Evolutionary conservation across 805 yeast genomes (phyloP).

Genomic region (Candida cerambycidarum): DNA sequence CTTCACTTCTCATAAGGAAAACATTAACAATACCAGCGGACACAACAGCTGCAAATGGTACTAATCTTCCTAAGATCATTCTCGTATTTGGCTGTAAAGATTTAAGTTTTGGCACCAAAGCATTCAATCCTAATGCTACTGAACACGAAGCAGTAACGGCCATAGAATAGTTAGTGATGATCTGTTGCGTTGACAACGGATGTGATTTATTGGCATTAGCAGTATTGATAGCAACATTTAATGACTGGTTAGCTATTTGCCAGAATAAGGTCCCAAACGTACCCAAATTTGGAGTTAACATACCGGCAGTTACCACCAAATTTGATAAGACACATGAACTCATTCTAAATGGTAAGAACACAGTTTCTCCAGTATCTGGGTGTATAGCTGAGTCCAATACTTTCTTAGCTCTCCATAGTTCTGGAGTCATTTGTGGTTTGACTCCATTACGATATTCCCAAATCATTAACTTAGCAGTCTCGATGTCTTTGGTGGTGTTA

Average conservation of each 20-base stretch:
- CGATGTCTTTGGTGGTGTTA: conserved; percentile 63
- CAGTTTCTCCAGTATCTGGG: conserved; percentile 96
- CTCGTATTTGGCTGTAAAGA: conserved; percentile 67
- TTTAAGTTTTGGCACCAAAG: conserved; percentile 83
- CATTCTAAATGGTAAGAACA: conserved; percentile 93
- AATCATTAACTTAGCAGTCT: conserved; percentile 60
- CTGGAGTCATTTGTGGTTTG: conserved; percentile 64
- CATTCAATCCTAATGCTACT: conserved; percentile 90
- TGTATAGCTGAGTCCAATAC: conserved; percentile 89
- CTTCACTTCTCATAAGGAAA: conserved; percentile 95
- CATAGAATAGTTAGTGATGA: conserved; percentile 73
- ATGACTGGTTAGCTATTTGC: conserved; percentile 97
- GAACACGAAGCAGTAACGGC: conserved; percentile 95
- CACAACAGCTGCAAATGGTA: conserved; percentile 98
- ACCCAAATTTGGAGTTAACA: conserved; percentile 93
- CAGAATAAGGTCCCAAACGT: conserved; percentile 90
- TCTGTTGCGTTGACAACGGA: conserved; percentile 77
- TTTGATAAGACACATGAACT: conserved; percentile 92
- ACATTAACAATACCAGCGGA: conserved; percentile 96
- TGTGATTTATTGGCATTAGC: conserved; percentile 96
- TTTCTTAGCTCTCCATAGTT: conserved; percentile 85
- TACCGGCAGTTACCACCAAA: conserved; percentile 93
- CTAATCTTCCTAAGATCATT: conserved; percentile 76
- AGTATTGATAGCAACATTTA: conserved; percentile 94
- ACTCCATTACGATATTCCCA: conserved; percentile 75